These are phyloP conservation scores for Tylopilus orsonianus DNA, from an alignment of 1,284 basidiomycete species.

Conservation along the genomic window DNA sequence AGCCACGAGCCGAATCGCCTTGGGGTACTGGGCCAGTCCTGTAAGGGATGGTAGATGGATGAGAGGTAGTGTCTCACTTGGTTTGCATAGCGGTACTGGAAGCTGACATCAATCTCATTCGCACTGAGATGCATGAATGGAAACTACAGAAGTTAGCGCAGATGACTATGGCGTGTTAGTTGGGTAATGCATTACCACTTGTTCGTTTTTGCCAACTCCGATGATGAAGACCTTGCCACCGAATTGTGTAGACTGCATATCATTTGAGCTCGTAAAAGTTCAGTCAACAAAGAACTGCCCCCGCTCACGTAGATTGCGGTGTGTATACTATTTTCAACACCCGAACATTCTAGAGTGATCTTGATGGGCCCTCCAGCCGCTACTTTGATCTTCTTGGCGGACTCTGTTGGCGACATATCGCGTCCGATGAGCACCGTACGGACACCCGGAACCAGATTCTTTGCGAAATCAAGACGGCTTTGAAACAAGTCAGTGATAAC, in stretches of 20 bases:
- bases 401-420: constrained; percentile 43
- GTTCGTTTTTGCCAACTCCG: constrained; percentile 62
- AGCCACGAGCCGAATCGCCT: constrained; percentile 76
- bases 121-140: constrained; percentile 69
- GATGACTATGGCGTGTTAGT: not conserved
- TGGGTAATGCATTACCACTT: constrained; percentile 36
- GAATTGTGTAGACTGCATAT: constrained; percentile 49
- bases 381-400: constrained; percentile 49
- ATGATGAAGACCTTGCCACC: constrained; percentile 67
- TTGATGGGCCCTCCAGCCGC: constrained; percentile 47
- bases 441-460: constrained; percentile 72
- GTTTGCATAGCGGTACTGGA: constrained; percentile 66
- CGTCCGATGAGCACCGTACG: constrained; percentile 52
- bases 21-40: constrained; percentile 58
- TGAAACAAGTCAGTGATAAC: constrained; percentile 82
- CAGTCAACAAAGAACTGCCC: not conserved
- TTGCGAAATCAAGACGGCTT: constrained; percentile 80
- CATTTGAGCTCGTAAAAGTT: constrained; percentile 3
- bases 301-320: constrained; percentile 61
- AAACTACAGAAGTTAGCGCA: constrained; percentile 40
- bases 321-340: constrained; percentile 72
- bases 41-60: not conserved
- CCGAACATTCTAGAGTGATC: constrained; percentile 72
- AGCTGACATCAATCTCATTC: constrained; percentile 63
- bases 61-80: constrained; percentile 38